Conservation (phyloP, 495 filamentous ascomycete species). For the Corynascus novoguineensis region DNA sequence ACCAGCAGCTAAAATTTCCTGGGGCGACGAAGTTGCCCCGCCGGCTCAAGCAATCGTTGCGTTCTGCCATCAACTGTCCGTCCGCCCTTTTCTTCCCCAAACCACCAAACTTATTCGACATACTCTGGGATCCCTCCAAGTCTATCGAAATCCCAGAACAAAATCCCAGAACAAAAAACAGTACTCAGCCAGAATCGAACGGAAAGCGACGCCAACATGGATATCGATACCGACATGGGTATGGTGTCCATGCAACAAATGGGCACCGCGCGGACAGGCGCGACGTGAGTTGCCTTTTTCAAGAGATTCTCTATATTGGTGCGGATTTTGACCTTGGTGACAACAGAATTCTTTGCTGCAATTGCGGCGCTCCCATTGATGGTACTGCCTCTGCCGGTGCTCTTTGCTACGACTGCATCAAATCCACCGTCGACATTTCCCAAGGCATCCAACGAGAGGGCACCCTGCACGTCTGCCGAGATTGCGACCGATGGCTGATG, state of each 20-base stretch:
- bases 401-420: slow-evolving; percentile 90
- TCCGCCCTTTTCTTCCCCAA: neutral
- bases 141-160: neutral
- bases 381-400: slow-evolving; percentile 82
- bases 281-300: slow-evolving; percentile 54
- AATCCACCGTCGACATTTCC: slow-evolving; percentile 89
- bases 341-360: slow-evolving; percentile 81
- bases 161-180: neutral
- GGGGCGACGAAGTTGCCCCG: slow-evolving; percentile 11
- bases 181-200: neutral
- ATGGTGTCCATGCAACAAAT: slow-evolving; percentile 40
- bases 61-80: neutral
- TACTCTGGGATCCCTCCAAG: neutral
- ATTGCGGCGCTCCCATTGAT: slow-evolving; percentile 90
- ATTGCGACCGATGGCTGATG: slow-evolving; percentile 91
- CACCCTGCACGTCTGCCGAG: slow-evolving; percentile 74
- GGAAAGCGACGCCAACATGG: slow-evolving; percentile 43
- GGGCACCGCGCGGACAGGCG: slow-evolving; percentile 44
- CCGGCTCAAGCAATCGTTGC: neutral
- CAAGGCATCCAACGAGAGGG: slow-evolving; percentile 83
- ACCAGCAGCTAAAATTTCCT: slow-evolving; percentile 9
- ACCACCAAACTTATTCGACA: neutral
- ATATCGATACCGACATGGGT: slow-evolving; percentile 59
- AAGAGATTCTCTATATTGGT: neutral
- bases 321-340: slow-evolving; percentile 13